Evolutionary conservation across 1,284 basidiomycete genomes (phyloP).

Genomic region (Paramarasmius palmivorus): DNA sequence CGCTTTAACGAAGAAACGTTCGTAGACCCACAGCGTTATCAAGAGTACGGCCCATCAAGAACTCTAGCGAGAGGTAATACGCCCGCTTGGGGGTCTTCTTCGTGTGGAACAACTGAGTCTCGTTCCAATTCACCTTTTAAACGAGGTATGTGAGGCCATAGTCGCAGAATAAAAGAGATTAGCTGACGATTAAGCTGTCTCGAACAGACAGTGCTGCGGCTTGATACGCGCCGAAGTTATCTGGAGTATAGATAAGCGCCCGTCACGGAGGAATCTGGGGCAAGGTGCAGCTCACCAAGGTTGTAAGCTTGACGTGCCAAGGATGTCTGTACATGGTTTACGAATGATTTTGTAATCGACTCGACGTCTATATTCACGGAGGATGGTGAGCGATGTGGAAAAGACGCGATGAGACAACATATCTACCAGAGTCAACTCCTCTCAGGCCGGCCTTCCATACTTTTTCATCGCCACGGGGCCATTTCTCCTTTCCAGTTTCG

Average conservation of each 20-base stretch:
- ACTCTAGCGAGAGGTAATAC: conserved; percentile 91
- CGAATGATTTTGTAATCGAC: conserved; percentile 78
- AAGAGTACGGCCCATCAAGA: conserved; percentile 86
- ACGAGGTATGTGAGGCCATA: neutral
- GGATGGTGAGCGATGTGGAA: conserved; percentile 2
- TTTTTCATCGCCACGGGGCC: conserved; percentile 82
- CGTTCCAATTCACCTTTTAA: conserved; percentile 74
- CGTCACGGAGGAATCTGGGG: neutral
- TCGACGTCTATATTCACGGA: conserved; percentile 46
- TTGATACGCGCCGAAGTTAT: conserved; percentile 80
- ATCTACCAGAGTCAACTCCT: conserved; percentile 56
- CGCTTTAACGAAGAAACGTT: neutral
- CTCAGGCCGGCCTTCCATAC: conserved; percentile 75
- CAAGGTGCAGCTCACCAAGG: conserved; percentile 42
- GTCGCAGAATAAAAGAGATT: neutral
- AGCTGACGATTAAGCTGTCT: conserved; percentile 77
- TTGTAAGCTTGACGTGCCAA: conserved; percentile 88
- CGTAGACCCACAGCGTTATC: conserved; percentile 65
- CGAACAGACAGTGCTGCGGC: conserved; percentile 80
- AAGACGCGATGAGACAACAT: conserved; percentile 3
- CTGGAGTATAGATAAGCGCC: conserved; percentile 29
- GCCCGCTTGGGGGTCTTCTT: conserved; percentile 78
- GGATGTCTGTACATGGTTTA: conserved; percentile 84
- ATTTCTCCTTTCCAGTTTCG: conserved; percentile 74
- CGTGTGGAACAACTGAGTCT: conserved; percentile 70